Evolutionary conservation across 2,329 filamentous ascomycete species (phyloP), one percentile per base, ranked within the genome.

Genomic region (Pochonia chlamydosporia): DNA sequence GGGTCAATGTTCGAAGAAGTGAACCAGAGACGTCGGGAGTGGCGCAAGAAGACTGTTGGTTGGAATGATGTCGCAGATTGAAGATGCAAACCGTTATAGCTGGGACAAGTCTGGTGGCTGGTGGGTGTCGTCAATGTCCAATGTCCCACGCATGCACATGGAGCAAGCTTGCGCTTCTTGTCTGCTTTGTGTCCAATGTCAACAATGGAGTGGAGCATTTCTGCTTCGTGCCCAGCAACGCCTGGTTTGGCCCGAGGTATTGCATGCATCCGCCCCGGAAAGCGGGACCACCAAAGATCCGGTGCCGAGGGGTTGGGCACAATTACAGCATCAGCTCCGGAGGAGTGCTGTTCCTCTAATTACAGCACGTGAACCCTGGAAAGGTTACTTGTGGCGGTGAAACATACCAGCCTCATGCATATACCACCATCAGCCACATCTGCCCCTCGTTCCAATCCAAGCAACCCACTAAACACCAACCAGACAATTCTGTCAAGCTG

Each of bases 181-280:
- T n/a, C n/a, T n/a, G n/a, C n/a, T n/a, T n/a, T n/a, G n/a, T 39
- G 35, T 24, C 18, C 11, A 39, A 42, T 47, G 47, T 50, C 51
- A 53, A 53, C 49, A 53, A 47, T 45, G 18, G 30, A 40, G 43
- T 52, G 49, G 49, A 50, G 39, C 40, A 36, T 39, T 25, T 20
- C n/a, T 24, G 13, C 14, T 41, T 9, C 30, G 42, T 43, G 46
- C 49, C 51, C 42, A 48, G 51, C 51, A 52, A 49, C 51, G 40
- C 37, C 21, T 37, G 21, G 40, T 26, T 44, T 43, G 35, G 36
- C 45, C 49, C 49, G 49, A 51, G 49, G 49, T 44, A 45, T 37
- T n/a, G n/a, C n/a, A n/a, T n/a, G n/a, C n/a, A n/a, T n/a, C n/a
- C 26, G 26, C n/a, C 24, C 5, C 31, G 46, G 21, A 16, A 26